Evolutionary conservation across 2,329 filamentous ascomycete genomes (phyloP).

Genomic region (Pseudogymnoascus pannorum): DNA sequence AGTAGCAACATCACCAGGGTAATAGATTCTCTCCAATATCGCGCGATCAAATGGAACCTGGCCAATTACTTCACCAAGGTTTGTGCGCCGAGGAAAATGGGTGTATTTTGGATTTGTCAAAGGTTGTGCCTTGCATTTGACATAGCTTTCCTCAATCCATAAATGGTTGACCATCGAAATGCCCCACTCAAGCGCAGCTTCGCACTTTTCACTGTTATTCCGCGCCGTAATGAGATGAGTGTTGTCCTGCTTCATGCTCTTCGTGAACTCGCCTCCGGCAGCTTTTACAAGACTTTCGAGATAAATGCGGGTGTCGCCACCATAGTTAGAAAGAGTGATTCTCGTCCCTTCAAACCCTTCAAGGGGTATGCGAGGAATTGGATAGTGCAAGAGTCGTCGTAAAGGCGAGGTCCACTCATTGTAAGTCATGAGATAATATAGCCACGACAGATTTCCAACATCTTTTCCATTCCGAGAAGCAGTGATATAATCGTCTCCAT

Average conservation of each 20-base stretch:
- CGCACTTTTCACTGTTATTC: constrained; percentile 83
- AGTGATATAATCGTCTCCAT: constrained; percentile 67
- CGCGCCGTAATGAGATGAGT: constrained; percentile 93
- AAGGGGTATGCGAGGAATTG: constrained; percentile 68
- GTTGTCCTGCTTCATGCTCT: constrained; percentile 91
- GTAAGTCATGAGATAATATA: constrained; percentile 84
- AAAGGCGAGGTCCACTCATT: constrained; percentile 85
- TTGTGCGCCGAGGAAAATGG: constrained; percentile 81
- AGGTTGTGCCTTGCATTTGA: constrained; percentile 70
- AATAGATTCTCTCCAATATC: constrained; percentile 58
- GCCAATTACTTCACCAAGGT: constrained; percentile 86
- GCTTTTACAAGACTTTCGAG: constrained; percentile 85
- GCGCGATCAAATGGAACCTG: constrained; percentile 71
- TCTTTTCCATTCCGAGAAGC: constrained; percentile 73
- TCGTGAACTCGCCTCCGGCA: constrained; percentile 81
- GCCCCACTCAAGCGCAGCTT: constrained; percentile 86
- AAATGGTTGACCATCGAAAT: constrained; percentile 87
- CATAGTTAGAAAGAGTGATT: constrained; percentile 94
- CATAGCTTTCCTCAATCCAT: constrained; percentile 96
- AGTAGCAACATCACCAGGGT: constrained; percentile 37
- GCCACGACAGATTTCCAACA: constrained; percentile 88
- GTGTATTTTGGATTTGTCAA: constrained; percentile 70
- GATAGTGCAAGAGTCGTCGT: constrained; percentile 81
- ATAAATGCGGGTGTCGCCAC: constrained; percentile 86
- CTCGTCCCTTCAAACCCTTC: constrained; percentile 67